Evolutionary conservation across 106 monocot genomes (phyloP).

Genomic region (Acorus calamus): DNA sequence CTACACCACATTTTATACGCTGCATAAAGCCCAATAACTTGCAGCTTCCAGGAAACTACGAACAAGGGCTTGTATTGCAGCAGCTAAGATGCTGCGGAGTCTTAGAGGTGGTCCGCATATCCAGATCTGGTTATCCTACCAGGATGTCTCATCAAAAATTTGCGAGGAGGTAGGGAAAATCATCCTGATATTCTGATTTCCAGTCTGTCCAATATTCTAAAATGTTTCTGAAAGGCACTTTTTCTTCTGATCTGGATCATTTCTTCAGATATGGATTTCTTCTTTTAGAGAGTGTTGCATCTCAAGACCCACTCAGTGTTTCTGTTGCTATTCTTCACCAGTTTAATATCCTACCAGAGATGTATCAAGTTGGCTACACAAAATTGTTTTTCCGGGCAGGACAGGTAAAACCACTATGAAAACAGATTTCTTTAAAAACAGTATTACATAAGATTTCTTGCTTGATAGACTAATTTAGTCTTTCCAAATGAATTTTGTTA

Average conservation of each 20-base stretch:
- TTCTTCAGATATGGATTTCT: conserved; percentile 40
- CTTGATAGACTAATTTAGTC: background rate
- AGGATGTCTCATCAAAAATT: conserved; percentile 96
- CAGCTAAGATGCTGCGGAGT: conserved; percentile 96
- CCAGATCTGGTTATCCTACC: conserved; percentile 89
- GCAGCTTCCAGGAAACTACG: conserved; percentile 69
- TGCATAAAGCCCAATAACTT: conserved; percentile 93
- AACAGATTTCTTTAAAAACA: background rate
- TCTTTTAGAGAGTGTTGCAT: conserved; percentile 17
- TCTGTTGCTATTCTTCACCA: conserved; percentile 43
- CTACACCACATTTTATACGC: conserved; percentile 94
- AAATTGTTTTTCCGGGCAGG: conserved; percentile 54
- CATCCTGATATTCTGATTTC: too few species aligned
- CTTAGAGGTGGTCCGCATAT: conserved; percentile 92
- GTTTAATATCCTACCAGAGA: conserved; percentile 36
- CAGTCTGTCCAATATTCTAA: too few species aligned
- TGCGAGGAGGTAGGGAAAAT: conserved; percentile 57
- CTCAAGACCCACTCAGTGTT: conserved; percentile 48
- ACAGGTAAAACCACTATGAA: conserved; percentile 18
- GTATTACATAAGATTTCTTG: background rate
- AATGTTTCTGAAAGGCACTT: too few species aligned
- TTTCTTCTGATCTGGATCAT: background rate
- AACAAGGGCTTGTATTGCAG: conserved; percentile 78
- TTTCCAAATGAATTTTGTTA: background rate
- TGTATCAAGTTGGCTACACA: conserved; percentile 80